Evolutionary conservation across 805 yeast species (phyloP), one percentile per base, ranked within the genome.

Genomic region (Yamadazyma philogaea): DNA sequence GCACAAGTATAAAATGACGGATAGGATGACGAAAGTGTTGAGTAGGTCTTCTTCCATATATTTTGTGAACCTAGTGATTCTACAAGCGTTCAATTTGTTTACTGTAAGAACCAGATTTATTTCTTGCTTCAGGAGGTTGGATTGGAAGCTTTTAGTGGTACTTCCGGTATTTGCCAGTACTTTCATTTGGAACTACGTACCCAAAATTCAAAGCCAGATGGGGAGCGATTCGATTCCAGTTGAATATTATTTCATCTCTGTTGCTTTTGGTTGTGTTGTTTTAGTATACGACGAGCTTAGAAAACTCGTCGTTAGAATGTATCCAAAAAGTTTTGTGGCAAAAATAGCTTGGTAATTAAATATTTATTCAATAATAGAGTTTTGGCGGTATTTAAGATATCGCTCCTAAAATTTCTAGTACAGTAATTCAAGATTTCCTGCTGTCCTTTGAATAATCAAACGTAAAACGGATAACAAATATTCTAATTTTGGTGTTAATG

Each of bases 41-140:
- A 58, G 56, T 32, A 54, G 54, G 20, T 68, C 75, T 2, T 69
- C 76, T 1, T 67, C 75, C 2, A 66, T 74, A 34, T 75, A 73
- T 54, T 75, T 75, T 49, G 58, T 63, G 33, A 72, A 70, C 36
- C 57, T 75, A 61, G 77, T 75, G 5, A 63, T 74, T 30, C 54
- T 74, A 64, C 79, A 75, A 50, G 61, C 66, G 50, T 72, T 72
- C 59, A 73, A 74, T 46, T 54, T 72, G 47, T 44, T 74, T 49
- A 59, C 71, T 2, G 61, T 68, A 31, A 63, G 80, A 55, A 68
- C 74, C 0, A 60, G 77, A 45, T 56, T 60, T 36, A 55, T 68
- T 45, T 64, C 73, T 43, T 43, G 72, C 17, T 67, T 73, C 56
- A 72, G 64, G 24, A 56, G 60, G 8, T 75, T 77, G 10, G 63